These are phyloP conservation scores for Sonneratia caseolaris DNA, from an alignment of 345 rosid genomes.

Conservation along the genomic window DNA sequence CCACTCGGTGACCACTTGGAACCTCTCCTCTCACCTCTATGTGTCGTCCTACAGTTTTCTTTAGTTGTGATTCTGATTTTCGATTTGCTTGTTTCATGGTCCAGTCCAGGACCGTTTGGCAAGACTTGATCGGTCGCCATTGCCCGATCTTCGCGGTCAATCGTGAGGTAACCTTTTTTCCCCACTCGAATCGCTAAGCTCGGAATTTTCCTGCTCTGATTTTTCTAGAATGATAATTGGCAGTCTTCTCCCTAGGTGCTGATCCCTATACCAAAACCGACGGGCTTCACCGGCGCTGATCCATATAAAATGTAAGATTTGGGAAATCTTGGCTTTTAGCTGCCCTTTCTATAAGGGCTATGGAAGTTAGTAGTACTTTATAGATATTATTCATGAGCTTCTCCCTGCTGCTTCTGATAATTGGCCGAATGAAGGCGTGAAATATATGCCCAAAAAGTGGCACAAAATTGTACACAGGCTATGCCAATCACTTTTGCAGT, in stretches of 20 bases:
- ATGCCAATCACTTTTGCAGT: neutral
- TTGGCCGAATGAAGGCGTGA: neutral
- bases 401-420: neutral
- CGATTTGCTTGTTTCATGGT: constrained; percentile 8
- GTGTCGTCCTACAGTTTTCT: neutral
- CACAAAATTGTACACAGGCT: neutral
- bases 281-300: constrained; percentile 88
- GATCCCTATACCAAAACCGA: constrained; percentile 79
- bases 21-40: neutral
- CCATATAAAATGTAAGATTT: constrained; percentile 83
- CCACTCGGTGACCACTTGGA: constrained; percentile 56
- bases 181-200: neutral
- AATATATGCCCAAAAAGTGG: neutral
- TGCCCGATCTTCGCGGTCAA: constrained; percentile 89
- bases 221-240: neutral
- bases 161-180: constrained; percentile 59
- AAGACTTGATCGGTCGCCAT: constrained; percentile 87
- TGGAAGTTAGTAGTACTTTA: neutral
- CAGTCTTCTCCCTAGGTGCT: constrained; percentile 39
- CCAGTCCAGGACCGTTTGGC: constrained; percentile 95
- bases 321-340: neutral
- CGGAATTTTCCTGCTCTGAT: neutral
- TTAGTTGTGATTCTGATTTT: neutral
- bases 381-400: neutral
- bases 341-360: neutral